These are phyloP conservation scores for Chaetomidium leptoderma DNA, from an alignment of 495 filamentous ascomycete genomes.

Conservation along the genomic window DNA sequence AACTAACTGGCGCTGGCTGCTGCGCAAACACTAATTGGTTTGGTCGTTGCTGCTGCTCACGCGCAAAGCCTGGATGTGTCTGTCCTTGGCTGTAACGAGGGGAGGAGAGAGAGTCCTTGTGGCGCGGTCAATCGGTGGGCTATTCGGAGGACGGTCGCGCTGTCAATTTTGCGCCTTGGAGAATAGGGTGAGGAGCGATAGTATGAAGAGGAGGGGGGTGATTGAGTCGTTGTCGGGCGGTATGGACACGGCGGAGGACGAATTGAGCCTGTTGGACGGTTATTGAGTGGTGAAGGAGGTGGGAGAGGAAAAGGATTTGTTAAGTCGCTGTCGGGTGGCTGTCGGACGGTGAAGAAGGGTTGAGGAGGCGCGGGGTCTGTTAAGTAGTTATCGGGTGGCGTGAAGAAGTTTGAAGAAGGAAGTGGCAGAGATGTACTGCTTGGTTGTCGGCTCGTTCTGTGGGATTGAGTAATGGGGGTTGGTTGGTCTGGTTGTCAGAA, in stretches of 20 bases:
- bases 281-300: too few species aligned
- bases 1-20: background rate
- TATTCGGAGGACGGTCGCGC: background rate
- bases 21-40: background rate
- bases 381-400: background rate
- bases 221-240: background rate
- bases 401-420: background rate
- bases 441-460: background rate
- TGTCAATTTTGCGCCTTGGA: background rate
- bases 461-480: background rate
- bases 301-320: too few species aligned
- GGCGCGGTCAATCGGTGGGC: background rate
- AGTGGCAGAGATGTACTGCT: background rate
- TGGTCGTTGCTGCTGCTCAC: background rate
- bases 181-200: background rate
- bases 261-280: too few species aligned
- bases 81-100: background rate
- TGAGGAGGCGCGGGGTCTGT: too few species aligned
- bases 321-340: background rate
- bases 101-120: background rate
- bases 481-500: too few species aligned
- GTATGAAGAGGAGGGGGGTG: background rate
- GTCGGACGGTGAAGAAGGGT: background rate
- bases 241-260: too few species aligned
- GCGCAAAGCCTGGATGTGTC: background rate